phyloP scores from a whole-genome alignment of 2,329 filamentous ascomycete genomes.

The Cytospora piceae region DNA sequence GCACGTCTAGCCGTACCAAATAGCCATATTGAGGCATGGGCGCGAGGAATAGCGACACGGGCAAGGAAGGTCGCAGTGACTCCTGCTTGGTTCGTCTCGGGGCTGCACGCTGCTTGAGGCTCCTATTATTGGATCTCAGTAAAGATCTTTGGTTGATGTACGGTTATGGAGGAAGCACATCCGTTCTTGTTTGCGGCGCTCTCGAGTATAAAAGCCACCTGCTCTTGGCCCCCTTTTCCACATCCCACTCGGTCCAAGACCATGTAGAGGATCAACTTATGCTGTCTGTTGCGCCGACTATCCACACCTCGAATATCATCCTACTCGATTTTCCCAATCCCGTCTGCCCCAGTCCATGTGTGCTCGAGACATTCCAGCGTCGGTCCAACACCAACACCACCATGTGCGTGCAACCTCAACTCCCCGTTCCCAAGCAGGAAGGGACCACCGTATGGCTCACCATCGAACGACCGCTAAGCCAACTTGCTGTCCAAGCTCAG shows the following conservation, averaged over 20 bases:
- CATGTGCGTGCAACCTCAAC: conserved; percentile 10
- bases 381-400: background rate
- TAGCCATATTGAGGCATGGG: too few relatives aligned
- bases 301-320: background rate
- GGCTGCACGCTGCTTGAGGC: too few relatives aligned
- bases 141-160: too few relatives aligned
- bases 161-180: too few relatives aligned
- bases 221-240: too few relatives aligned
- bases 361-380: background rate
- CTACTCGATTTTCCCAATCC: background rate
- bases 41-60: too few relatives aligned
- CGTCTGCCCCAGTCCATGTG: background rate
- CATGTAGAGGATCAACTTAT: background rate
- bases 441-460: background rate
- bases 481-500: background rate
- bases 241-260: background rate
- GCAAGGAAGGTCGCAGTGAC: too few relatives aligned
- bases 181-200: too few relatives aligned
- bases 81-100: too few relatives aligned
- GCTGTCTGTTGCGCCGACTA: background rate
- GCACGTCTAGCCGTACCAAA: too few relatives aligned
- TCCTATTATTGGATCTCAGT: too few relatives aligned
- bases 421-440: background rate
- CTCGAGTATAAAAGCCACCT: too few relatives aligned
- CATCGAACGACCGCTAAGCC: background rate